Evolutionary conservation across 2,329 filamentous ascomycete genomes (phyloP).

Genomic region (Penicillium crustosum): DNA sequence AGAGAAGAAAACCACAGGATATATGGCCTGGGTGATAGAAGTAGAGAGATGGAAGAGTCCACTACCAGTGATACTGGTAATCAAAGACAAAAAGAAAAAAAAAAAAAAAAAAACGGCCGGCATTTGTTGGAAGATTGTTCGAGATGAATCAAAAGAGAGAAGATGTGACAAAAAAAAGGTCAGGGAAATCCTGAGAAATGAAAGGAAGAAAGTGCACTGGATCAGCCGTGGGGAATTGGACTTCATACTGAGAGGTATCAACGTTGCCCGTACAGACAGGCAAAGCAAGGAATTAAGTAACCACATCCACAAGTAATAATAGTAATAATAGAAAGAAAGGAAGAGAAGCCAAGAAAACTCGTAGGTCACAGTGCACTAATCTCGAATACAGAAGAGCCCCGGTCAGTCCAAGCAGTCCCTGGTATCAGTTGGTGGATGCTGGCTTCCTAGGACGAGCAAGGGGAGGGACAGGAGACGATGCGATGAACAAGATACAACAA

Average conservation of each 20-base stretch:
- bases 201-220: conserved; percentile 13
- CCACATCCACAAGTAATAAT: conserved; percentile 27
- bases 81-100: conserved; percentile 4
- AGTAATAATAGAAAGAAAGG: conserved; percentile 33
- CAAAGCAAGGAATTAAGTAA: conserved; percentile 26
- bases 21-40: neutral
- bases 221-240: conserved; percentile 6
- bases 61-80: conserved; percentile 3
- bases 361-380: conserved; percentile 33
- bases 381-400: conserved; percentile 24
- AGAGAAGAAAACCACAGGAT: neutral
- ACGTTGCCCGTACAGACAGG: conserved; percentile 13
- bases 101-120: conserved; percentile 13
- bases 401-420: conserved; percentile 17
- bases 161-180: conserved; percentile 2
- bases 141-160: conserved; percentile 3
- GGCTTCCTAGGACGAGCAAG: conserved; percentile 14
- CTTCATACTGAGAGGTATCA: conserved; percentile 16
- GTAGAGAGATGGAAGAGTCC: neutral
- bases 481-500: conserved; percentile 38
- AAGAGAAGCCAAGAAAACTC: conserved; percentile 28
- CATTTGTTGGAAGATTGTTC: conserved; percentile 7
- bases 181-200: conserved; percentile 6
- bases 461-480: conserved; percentile 18
- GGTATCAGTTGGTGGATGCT: conserved; percentile 15